phyloP scores from a whole-genome alignment of 768 basidiomycete species.

The Macrolepiota fuliginosa region DNA sequence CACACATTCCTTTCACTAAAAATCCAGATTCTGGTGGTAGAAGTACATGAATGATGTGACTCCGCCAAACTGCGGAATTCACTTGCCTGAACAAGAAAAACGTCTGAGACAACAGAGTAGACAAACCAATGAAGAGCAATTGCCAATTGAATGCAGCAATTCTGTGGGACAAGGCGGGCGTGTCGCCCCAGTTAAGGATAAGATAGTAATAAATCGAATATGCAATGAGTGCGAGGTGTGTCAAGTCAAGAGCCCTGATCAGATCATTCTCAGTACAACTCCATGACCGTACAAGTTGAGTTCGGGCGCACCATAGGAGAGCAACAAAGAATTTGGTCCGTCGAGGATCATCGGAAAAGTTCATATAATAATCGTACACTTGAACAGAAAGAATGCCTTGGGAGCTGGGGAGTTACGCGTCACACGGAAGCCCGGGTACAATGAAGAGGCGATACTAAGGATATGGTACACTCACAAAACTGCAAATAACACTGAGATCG shows the following conservation, averaged over 20 bases:
- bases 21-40: conserved; percentile 14
- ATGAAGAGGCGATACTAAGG: neutral
- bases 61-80: neutral
- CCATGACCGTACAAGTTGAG: too few species aligned
- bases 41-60: neutral
- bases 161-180: neutral
- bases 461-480: neutral
- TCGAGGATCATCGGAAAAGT: conserved; percentile 16
- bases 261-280: neutral
- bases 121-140: conserved; percentile 14
- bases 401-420: conserved; percentile 12
- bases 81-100: conserved; percentile 18
- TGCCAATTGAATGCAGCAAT: conserved; percentile 14
- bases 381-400: conserved; percentile 21
- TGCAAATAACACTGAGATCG: neutral
- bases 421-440: neutral
- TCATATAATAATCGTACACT: conserved; percentile 18
- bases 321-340: conserved; percentile 16
- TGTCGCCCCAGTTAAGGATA: conserved; percentile 17
- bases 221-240: conserved; percentile 17
- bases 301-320: conserved; percentile 1
- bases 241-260: conserved; percentile 18
- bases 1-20: conserved; percentile 12
- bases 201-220: conserved; percentile 21
- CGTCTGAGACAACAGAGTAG: conserved; percentile 15